A percentile compares a stretch with the other conserved stretches of the same genome.
These are phyloP conservation scores for Leccinum broughii DNA, from an alignment of 768 basidiomycete species.

Conservation along the genomic window DNA sequence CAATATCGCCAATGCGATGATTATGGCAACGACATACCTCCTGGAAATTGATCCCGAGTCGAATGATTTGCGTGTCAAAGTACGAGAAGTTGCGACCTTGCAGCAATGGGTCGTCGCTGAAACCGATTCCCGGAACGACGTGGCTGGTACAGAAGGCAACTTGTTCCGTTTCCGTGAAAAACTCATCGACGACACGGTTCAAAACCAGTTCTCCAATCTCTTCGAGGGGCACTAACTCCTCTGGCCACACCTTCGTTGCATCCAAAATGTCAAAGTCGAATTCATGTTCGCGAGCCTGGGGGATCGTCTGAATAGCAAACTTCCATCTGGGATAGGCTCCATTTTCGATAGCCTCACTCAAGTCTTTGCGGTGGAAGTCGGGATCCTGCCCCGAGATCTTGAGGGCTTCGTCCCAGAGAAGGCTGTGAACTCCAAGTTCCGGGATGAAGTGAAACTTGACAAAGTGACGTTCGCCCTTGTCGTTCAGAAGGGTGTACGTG, in stretches of 20 bases:
- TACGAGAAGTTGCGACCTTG: conserved; percentile 87
- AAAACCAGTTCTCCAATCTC: conserved; percentile 75
- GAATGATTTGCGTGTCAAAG: conserved; percentile 80
- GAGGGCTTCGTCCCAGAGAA: conserved; percentile 89
- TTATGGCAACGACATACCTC: conserved; percentile 39
- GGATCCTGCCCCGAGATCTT: conserved; percentile 85
- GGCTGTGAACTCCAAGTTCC: conserved; percentile 78
- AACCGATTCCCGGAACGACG: conserved; percentile 63
- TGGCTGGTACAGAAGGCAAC: conserved; percentile 80
- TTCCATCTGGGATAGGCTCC: conserved; percentile 77
- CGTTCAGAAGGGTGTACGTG: conserved; percentile 75
- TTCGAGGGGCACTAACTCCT: conserved; percentile 75
- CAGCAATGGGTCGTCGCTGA: conserved; percentile 78
- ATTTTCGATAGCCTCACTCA: conserved; percentile 77
- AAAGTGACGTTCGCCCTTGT: conserved; percentile 65
- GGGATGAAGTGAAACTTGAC: conserved; percentile 89
- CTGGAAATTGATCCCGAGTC: conserved; percentile 81
- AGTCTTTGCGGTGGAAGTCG: conserved; percentile 86
- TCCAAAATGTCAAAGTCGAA: conserved; percentile 90
- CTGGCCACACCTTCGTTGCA: conserved; percentile 84
- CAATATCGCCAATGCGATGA: background rate
- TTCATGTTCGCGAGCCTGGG: conserved; percentile 70
- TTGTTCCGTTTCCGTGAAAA: conserved; percentile 86
- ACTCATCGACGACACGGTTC: conserved; percentile 66
- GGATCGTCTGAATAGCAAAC: conserved; percentile 64